Evolutionary conservation across 495 filamentous ascomycete species (phyloP).

Genomic region (Penicillium turbatum): DNA sequence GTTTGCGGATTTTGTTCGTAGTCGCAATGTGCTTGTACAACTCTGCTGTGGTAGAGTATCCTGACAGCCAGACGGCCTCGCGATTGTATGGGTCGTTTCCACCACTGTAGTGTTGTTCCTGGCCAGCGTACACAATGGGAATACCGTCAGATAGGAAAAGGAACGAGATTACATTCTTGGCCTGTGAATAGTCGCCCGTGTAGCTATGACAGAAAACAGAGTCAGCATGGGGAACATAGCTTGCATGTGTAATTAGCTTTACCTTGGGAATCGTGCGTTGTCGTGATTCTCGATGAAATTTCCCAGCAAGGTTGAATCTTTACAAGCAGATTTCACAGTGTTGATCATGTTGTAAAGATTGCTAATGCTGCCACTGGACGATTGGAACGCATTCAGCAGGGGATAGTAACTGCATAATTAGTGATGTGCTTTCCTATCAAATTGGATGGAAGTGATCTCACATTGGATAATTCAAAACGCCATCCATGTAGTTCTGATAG

Average conservation of each 20-base stretch:
- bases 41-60: constrained; percentile 54
- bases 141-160: constrained; percentile 66
- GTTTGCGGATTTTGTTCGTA: constrained; percentile 58
- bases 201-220: constrained; percentile 31
- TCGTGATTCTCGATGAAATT: constrained; percentile 84
- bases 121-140: constrained; percentile 63
- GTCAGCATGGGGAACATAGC: neutral
- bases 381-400: constrained; percentile 58
- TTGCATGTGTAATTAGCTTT: too few relatives aligned
- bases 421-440: neutral
- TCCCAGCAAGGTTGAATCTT: constrained; percentile 62
- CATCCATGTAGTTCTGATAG: constrained; percentile 58
- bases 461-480: constrained; percentile 63
- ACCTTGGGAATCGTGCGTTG: constrained; percentile 60
- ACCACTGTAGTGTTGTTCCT: constrained; percentile 71
- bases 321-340: constrained; percentile 49
- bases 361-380: constrained; percentile 53
- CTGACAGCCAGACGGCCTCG: constrained; percentile 70
- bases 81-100: constrained; percentile 62
- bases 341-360: constrained; percentile 56
- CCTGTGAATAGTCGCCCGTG: constrained; percentile 46
- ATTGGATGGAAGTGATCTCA: constrained; percentile 4
- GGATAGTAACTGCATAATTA: constrained; percentile 44
- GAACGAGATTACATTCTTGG: constrained; percentile 68
- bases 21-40: constrained; percentile 58